phyloP scores from a whole-genome alignment of 805 yeast species.

The Candida verbasci region DNA sequence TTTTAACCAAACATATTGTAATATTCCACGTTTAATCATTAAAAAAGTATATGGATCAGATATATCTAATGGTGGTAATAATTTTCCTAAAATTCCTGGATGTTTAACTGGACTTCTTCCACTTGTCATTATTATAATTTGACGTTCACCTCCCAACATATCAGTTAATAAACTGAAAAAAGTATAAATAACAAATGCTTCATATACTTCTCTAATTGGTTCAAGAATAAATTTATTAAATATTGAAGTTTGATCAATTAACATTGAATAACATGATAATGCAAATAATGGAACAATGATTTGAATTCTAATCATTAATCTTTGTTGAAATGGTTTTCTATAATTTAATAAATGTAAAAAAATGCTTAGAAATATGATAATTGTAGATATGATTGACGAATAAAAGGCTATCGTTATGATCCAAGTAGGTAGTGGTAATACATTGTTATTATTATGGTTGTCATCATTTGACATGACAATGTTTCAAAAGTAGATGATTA shows the following conservation, averaged over 20 bases:
- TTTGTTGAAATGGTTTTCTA: slow-evolving; percentile 83
- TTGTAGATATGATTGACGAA: slow-evolving; percentile 17
- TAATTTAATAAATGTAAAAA: slow-evolving; percentile 52
- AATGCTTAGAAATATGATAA: slow-evolving; percentile 21
- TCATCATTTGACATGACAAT: neutral
- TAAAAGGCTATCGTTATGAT: slow-evolving; percentile 17
- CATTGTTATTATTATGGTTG: neutral
- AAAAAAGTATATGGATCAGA: slow-evolving; percentile 81
- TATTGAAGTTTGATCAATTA: slow-evolving; percentile 39
- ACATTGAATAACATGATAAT: slow-evolving; percentile 58
- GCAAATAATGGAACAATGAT: slow-evolving; percentile 80
- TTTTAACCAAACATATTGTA: slow-evolving; percentile 94
- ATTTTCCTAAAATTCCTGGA: slow-evolving; percentile 35
- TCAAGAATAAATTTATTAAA: slow-evolving; percentile 49
- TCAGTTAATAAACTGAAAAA: slow-evolving; percentile 80
- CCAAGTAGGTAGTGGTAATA: slow-evolving; percentile 13
- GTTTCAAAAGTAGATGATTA: neutral
- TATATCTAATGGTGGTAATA: slow-evolving; percentile 61
- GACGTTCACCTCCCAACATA: slow-evolving; percentile 88
- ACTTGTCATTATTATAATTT: slow-evolving; percentile 65
- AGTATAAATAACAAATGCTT: slow-evolving; percentile 93
- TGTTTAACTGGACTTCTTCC: slow-evolving; percentile 71
- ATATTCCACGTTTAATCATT: slow-evolving; percentile 72
- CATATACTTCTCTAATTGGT: slow-evolving; percentile 85
- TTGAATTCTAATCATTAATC: slow-evolving; percentile 78